Base-by-base conservation (phyloP, 1,284 basidiomycete species). In the Leccinum ponderosum region DNA sequence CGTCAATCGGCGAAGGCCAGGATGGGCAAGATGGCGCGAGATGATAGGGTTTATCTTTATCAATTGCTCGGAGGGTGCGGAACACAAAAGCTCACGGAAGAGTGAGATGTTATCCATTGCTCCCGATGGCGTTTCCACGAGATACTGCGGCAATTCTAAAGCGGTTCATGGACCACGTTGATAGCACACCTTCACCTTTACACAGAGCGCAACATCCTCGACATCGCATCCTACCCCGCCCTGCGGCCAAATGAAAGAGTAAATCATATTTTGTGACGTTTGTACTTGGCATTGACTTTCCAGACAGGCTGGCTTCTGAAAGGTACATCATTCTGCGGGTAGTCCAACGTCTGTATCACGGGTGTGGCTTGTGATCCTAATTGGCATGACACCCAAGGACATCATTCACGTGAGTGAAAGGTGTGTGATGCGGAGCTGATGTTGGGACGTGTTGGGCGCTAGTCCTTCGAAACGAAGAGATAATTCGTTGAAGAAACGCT, bases 361-460 rank as follows among this genome's bases (percentile, higher is more conserved):
- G 22, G 27, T 55, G 48, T 44, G 14, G 15, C 20, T 14, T 42
- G 47, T 14, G 20, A 42, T 53, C 51, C 17, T 59, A 61, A 68
- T 50, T 39, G 37, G 51, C 27, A 50, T n/a, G 17, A 39, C 60
- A 56, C 39, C 29, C 42, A 44, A 89, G 88, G 87, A 90, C 58
- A 75, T 89, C 12, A 89, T 89, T 67, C 89, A 87, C 7, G 90
- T 89, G 73, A 84, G 85, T 87, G 81, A 87, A 90, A 68, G 44
- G 44, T 20, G 44, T 12, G 12, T 17, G 9, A 44, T 44, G n/a
- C 3, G 42, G 9, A 44, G 5, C 42, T 44, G 42, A 4, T 17
- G 9, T 42, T 9, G 8, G 17, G 17, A 44, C 42, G 17, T 20
- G 42, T 82, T 59, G 81, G 80, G 59, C 77, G 77, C 64, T 86